Evolutionary conservation across 495 filamentous ascomycete genomes (phyloP).

Genomic region (Jackrogersella multiformis): DNA sequence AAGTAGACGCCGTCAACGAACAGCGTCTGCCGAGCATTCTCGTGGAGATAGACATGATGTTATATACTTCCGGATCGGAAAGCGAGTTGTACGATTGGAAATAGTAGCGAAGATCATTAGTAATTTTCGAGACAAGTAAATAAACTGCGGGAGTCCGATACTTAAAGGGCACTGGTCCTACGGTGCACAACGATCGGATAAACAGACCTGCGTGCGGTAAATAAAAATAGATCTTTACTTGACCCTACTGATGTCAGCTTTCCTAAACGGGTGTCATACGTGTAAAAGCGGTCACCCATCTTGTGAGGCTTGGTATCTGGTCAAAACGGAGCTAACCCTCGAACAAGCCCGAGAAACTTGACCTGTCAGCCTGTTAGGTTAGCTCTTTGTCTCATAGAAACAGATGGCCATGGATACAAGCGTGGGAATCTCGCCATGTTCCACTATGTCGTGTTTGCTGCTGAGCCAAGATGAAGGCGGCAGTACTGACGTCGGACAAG

Average conservation of each 20-base stretch:
- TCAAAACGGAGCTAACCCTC: slow-evolving; percentile 21
- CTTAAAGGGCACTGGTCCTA: slow-evolving; percentile 19
- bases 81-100: background rate
- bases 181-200: slow-evolving; percentile 8
- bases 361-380: too few relatives aligned
- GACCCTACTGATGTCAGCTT: slow-evolving; percentile 23
- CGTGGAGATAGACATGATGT: slow-evolving; percentile 26
- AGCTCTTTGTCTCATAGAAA: slow-evolving; percentile 9
- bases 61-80: background rate
- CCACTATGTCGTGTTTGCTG: slow-evolving; percentile 18
- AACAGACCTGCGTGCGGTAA: slow-evolving; percentile 2
- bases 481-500: slow-evolving; percentile 33
- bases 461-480: background rate
- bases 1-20: slow-evolving; percentile 4
- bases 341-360: slow-evolving; percentile 13
- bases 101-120: slow-evolving; percentile 9
- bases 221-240: slow-evolving; percentile 14
- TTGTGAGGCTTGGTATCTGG: slow-evolving; percentile 3
- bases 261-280: slow-evolving; percentile 15
- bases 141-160: slow-evolving; percentile 8
- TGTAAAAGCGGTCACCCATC: slow-evolving; percentile 7
- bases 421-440: background rate
- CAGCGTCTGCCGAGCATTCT: slow-evolving; percentile 18
- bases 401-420: slow-evolving; percentile 8
- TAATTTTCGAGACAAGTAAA: background rate